These are phyloP conservation scores for Fusarium burgessii DNA, from an alignment of 2,329 filamentous ascomycete species.

Conservation along the genomic window DNA sequence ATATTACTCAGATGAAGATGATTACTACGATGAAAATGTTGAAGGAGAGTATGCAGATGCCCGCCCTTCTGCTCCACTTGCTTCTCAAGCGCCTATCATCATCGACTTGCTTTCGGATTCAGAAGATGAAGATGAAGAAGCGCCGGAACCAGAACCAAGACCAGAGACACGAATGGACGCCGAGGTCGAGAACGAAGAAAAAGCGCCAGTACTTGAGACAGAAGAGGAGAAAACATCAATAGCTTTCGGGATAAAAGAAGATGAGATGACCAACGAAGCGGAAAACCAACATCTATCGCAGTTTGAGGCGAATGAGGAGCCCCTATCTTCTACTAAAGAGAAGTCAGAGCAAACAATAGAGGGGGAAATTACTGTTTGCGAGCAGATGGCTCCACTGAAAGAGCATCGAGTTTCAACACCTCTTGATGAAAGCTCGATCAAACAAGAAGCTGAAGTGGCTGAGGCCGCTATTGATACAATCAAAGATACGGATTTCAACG, in stretches of 20 bases:
- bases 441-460: conserved; percentile 11
- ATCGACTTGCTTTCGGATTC: conserved; percentile 63
- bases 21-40: conserved; percentile 41
- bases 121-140: conserved; percentile 59
- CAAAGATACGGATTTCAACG: background rate
- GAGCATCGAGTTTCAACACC: background rate
- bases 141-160: conserved; percentile 33
- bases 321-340: background rate
- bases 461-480: background rate
- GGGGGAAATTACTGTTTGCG: background rate
- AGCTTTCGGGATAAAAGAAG: background rate
- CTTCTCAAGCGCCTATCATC: conserved; percentile 54
- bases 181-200: background rate
- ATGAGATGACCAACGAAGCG: conserved; percentile 5
- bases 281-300: background rate
- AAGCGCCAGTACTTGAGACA: background rate
- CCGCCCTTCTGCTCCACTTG: conserved; percentile 22
- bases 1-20: conserved; percentile 46
- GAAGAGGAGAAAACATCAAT: background rate
- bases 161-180: background rate
- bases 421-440: conserved; percentile 1
- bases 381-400: background rate
- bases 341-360: background rate
- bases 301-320: background rate
- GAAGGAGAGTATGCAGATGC: conserved; percentile 37